Conservation (phyloP, 1,139 yeast species). For the Taiozyma sp. region DNA sequence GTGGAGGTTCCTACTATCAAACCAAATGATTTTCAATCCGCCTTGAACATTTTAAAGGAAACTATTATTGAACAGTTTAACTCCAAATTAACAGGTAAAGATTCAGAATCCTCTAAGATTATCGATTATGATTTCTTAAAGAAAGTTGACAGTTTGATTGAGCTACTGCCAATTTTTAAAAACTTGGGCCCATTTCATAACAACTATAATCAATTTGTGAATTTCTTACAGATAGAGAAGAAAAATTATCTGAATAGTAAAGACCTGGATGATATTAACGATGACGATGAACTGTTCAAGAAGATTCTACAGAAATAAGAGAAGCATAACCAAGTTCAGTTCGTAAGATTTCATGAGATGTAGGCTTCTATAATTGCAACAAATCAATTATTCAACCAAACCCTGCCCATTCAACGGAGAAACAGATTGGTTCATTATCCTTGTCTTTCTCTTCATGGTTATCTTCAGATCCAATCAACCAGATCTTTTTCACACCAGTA, state of each 20-base stretch:
- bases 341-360: neutral
- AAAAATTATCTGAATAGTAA: conserved; percentile 30
- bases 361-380: neutral
- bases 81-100: conserved; percentile 17
- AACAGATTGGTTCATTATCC: conserved; percentile 32
- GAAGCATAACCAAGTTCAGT: neutral
- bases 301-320: conserved; percentile 7
- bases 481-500: conserved; percentile 85
- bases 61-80: conserved; percentile 36
- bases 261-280: conserved; percentile 16
- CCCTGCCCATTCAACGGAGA: conserved; percentile 79
- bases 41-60: conserved; percentile 37
- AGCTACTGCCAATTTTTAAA: conserved; percentile 45
- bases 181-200: conserved; percentile 44
- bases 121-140: conserved; percentile 30
- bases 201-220: conserved; percentile 40
- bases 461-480: conserved; percentile 54
- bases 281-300: conserved; percentile 10
- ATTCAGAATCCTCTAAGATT: conserved; percentile 23
- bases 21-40: conserved; percentile 33
- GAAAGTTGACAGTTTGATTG: conserved; percentile 40
- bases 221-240: conserved; percentile 30
- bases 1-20: conserved; percentile 19
- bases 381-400: conserved; percentile 43
- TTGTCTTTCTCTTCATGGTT: conserved; percentile 12